Evolutionary conservation across 495 filamentous ascomycete genomes (phyloP).

Genomic region (Lepraria neglecta): DNA sequence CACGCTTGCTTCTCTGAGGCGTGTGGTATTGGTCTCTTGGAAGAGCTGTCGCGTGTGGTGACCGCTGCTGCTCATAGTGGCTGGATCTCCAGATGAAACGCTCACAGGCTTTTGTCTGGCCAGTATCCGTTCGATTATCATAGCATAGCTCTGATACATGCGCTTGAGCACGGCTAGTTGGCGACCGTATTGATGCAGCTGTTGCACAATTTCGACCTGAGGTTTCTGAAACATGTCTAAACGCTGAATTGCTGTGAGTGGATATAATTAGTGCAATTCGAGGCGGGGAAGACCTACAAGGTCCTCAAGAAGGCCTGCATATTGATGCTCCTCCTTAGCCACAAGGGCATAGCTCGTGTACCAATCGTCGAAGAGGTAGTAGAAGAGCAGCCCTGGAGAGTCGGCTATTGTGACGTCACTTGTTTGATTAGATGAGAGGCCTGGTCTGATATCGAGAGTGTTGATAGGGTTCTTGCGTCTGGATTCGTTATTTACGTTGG

Average conservation of each 20-base stretch:
- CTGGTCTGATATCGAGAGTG: slow-evolving; percentile 35
- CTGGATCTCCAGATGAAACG: background rate
- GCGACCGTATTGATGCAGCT: slow-evolving; percentile 65
- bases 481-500: slow-evolving; percentile 33
- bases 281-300: slow-evolving; percentile 41
- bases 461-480: slow-evolving; percentile 30
- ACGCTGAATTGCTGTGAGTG: slow-evolving; percentile 35
- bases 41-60: background rate
- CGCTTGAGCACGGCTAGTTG: slow-evolving; percentile 63
- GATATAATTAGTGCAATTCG: slow-evolving; percentile 13
- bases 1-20: background rate
- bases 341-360: slow-evolving; percentile 60
- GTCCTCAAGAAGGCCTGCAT: slow-evolving; percentile 49
- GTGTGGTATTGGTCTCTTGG: slow-evolving; percentile 3
- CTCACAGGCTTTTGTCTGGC: slow-evolving; percentile 42
- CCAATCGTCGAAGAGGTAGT: slow-evolving; percentile 88
- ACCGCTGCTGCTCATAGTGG: background rate
- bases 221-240: slow-evolving; percentile 53
- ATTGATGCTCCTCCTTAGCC: slow-evolving; percentile 53
- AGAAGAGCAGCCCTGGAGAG: slow-evolving; percentile 69
- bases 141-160: slow-evolving; percentile 71
- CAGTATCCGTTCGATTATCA: slow-evolving; percentile 67
- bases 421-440: slow-evolving; percentile 29
- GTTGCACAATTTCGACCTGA: slow-evolving; percentile 56
- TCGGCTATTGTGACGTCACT: slow-evolving; percentile 49